Evolutionary conservation across 768 basidiomycete genomes (phyloP), one percentile per base, ranked within the genome.

Genomic region (Suillus plorans): DNA sequence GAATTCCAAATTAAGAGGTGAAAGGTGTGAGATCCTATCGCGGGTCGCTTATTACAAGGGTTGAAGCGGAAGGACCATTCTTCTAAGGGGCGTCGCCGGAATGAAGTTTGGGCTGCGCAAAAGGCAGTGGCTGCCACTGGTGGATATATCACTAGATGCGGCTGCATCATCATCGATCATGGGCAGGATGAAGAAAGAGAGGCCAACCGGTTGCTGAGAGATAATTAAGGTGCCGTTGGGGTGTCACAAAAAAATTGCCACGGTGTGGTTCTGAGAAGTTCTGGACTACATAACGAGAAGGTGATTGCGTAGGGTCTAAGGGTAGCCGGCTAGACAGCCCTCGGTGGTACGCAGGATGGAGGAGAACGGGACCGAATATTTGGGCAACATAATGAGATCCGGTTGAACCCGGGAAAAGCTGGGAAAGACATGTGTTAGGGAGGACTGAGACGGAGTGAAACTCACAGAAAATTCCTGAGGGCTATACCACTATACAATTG

Each of bases 201-300:
- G 37, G 37, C 22, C 37, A 58, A 41, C 37, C 57, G 37, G 22
- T 39, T 58, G 25, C 39, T 41, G 57, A 58, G 39, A 58, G 39
- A 58, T 58, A 18, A 58, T 41, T 58, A 58, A 25, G 10, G 58
- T 42, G 58, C 18, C 58, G 58, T 59, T 59, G 10, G 31, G 18
- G 39, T 42, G 39, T 39, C 22, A 41, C 12, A 5, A 28, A 59
- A 45, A 58, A 58, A 18, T 28, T 59, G 28, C 58, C 58, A 59
- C 58, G 58, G 41, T 20, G 25, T 59, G 41, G 58, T 59, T 59
- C 58, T 59, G 39, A 59, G 58, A 58, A 58, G 56, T 37, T 28
- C 55, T 56, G 18, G 55, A 36, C 34, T 56, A 22, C 37, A 39
- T 57, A 22, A 37, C 37, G 37, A 58, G 56, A 52, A 57, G 36